phyloP scores from a whole-genome alignment of 1,284 basidiomycete species.

The Abortiporus biennis region DNA sequence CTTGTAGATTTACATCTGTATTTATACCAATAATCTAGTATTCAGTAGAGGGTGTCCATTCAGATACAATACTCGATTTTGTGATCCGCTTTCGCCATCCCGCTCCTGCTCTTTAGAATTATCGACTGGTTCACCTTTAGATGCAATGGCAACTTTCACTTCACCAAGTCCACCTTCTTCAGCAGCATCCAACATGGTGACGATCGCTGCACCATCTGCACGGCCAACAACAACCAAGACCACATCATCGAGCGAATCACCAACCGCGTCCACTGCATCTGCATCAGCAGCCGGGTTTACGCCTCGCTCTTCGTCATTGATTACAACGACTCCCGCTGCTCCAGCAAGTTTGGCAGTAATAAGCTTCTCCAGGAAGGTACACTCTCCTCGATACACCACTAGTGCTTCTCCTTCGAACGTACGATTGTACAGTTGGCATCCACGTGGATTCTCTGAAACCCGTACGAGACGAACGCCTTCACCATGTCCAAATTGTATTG shows the following conservation, averaged over 20 bases:
- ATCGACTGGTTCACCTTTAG: slow-evolving; percentile 26
- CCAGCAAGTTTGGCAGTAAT: slow-evolving; percentile 55
- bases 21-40: slow-evolving; percentile 60
- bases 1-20: not conserved
- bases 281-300: slow-evolving; percentile 65
- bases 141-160: slow-evolving; percentile 46
- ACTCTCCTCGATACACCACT: slow-evolving; percentile 63
- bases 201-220: slow-evolving; percentile 43
- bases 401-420: slow-evolving; percentile 45
- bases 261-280: slow-evolving; percentile 51
- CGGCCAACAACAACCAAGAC: slow-evolving; percentile 56
- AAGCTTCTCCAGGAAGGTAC: slow-evolving; percentile 81
- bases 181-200: slow-evolving; percentile 47
- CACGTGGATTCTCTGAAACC: slow-evolving; percentile 45
- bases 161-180: slow-evolving; percentile 41
- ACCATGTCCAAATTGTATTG: slow-evolving; percentile 39
- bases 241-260: slow-evolving; percentile 46
- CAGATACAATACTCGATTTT: slow-evolving; percentile 56
- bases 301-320: slow-evolving; percentile 51
- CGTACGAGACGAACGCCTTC: slow-evolving; percentile 47
- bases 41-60: slow-evolving; percentile 74
- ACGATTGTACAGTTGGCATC: slow-evolving; percentile 50
- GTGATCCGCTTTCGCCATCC: slow-evolving; percentile 21
- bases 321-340: slow-evolving; percentile 70
- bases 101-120: slow-evolving; percentile 4